These are phyloP conservation scores for Globisporangium heterothallicum DNA, from an alignment of 352 stramenopile genomes.

Conservation along the genomic window DNA sequence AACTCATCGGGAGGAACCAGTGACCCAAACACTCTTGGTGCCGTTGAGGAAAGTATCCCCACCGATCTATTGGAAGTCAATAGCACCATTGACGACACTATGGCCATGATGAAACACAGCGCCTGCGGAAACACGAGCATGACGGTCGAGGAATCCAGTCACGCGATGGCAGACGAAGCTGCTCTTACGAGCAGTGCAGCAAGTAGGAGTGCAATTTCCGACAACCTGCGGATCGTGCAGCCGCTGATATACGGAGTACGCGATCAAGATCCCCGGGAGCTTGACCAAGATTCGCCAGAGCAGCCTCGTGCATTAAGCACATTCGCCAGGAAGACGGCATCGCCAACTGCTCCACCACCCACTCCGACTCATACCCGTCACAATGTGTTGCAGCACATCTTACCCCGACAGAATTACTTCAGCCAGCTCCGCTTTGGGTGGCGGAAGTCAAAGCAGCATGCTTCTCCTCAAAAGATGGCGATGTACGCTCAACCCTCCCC, in stretches of 20 bases:
- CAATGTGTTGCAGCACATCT: conserved; percentile 2
- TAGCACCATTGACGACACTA: conserved; percentile 9
- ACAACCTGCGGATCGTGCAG: conserved; percentile 14
- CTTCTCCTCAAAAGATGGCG: conserved; percentile 1
- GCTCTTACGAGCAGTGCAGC: background rate
- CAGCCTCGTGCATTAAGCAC: background rate
- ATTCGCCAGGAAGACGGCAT: background rate
- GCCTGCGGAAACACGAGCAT: background rate
- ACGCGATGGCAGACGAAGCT: background rate
- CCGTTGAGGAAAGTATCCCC: conserved; percentile 4
- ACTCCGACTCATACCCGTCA: background rate
- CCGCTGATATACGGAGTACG: conserved; percentile 1
- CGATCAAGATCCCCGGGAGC: background rate
- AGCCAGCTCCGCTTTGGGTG: background rate
- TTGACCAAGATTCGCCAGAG: background rate
- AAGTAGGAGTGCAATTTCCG: conserved; percentile 3
- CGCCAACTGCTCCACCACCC: background rate
- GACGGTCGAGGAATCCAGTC: background rate
- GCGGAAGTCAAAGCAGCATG: background rate
- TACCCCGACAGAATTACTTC: background rate
- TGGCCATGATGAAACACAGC: conserved; percentile 2
- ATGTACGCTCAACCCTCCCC: conserved; percentile 10
- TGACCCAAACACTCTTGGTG: background rate
- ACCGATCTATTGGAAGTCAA: conserved; percentile 5
- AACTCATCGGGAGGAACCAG: conserved; percentile 4